Conservation (phyloP, 345 rosid genomes). For the Mangifera indica region DNA sequence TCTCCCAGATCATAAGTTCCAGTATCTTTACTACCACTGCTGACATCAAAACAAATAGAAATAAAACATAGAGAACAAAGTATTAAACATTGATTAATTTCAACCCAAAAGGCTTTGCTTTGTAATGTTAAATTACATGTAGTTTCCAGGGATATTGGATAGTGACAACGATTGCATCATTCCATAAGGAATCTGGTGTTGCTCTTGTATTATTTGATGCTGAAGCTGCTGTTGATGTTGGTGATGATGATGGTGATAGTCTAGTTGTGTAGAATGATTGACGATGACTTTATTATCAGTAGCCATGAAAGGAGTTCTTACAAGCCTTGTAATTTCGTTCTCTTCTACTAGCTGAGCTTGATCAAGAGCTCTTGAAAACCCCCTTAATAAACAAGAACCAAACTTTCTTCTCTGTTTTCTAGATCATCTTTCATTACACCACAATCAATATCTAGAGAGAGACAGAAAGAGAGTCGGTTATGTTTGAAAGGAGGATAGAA, state of each 20-base stretch:
- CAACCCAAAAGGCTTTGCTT: not conserved
- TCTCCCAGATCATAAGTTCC: conserved; percentile 76
- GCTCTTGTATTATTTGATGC: conserved; percentile 28
- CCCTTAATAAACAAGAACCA: conserved; percentile 42
- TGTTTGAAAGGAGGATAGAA: conserved; percentile 27
- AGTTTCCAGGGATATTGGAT: conserved; percentile 51
- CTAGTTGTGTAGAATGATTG: conserved; percentile 30
- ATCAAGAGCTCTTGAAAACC: conserved; percentile 26
- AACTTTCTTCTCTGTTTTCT: conserved; percentile 27
- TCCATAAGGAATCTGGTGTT: conserved; percentile 49
- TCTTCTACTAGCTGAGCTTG: conserved; percentile 12
- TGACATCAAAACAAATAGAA: not conserved
- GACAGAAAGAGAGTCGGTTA: conserved; percentile 38
- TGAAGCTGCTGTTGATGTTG: conserved; percentile 25
- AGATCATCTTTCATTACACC: conserved; percentile 30
- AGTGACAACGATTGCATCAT: conserved; percentile 51
- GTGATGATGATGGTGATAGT: conserved; percentile 39
- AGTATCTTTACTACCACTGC: conserved; percentile 42
- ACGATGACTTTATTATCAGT: conserved; percentile 32
- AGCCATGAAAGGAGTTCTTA: conserved; percentile 41
- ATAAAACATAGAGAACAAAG: not conserved
- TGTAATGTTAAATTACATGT: conserved; percentile 48
- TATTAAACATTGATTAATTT: not conserved
- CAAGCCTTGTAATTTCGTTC: conserved; percentile 8
- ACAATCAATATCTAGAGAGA: conserved; percentile 16